These are phyloP conservation scores for Boletus sp. DNA, from an alignment of 1,284 basidiomycete genomes.

Conservation along the genomic window DNA sequence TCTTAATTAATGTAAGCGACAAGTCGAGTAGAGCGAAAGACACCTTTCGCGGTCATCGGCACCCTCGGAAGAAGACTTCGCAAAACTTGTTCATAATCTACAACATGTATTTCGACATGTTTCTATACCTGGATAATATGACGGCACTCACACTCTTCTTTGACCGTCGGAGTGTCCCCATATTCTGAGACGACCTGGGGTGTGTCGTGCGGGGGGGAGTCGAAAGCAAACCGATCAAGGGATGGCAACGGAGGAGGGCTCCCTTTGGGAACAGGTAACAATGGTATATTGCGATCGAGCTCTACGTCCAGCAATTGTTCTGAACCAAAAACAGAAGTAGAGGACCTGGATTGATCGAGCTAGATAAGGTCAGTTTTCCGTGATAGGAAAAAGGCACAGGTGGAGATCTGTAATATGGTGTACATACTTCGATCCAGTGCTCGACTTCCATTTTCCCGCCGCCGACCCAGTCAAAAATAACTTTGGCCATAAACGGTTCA, in stretches of 20 bases:
- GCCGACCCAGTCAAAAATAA: constrained; percentile 52
- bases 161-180: not conserved
- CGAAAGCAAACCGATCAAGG: constrained; percentile 23
- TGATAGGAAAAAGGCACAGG: not conserved
- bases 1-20: constrained; percentile 3
- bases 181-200: not conserved
- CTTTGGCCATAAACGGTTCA: constrained; percentile 58
- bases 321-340: constrained; percentile 52
- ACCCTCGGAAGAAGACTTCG: constrained; percentile 45
- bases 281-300: constrained; percentile 56
- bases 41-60: constrained; percentile 60
- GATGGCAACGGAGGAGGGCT: constrained; percentile 27
- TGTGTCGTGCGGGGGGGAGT: constrained; percentile 1
- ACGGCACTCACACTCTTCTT: constrained; percentile 26
- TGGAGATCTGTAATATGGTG: not conserved
- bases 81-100: constrained; percentile 43
- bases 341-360: constrained; percentile 55
- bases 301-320: constrained; percentile 72
- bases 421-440: constrained; percentile 73
- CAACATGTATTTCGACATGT: not conserved
- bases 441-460: constrained; percentile 49
- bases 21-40: constrained; percentile 11
- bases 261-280: constrained; percentile 39
- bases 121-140: not conserved
- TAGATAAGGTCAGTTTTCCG: constrained; percentile 26